Percentiles rank a stretch among this genome's conserved stretches.
These are phyloP conservation scores for Eucalyptus erythrocorys DNA, from an alignment of 345 rosid species.

Conservation along the genomic window DNA sequence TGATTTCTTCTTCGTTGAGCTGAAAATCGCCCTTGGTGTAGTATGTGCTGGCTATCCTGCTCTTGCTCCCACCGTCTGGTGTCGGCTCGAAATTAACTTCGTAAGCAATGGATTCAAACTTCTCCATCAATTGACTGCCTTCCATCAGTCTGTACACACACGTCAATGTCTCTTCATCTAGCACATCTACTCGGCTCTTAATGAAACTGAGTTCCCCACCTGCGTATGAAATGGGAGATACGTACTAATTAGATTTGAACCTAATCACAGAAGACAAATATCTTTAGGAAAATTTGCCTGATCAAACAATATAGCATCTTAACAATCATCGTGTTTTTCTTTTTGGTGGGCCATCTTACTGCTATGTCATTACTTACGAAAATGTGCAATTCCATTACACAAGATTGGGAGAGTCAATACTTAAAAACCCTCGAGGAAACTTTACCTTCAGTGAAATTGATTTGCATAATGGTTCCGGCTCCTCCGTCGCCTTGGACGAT, in stretches of 20 bases:
- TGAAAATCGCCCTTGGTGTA: not conserved
- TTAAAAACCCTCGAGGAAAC: not conserved
- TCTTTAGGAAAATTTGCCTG: not conserved
- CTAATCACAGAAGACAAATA: not conserved
- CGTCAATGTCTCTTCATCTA: not conserved
- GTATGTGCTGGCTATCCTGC: slow-evolving; percentile 2
- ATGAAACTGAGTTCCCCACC: not conserved
- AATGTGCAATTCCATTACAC: not conserved
- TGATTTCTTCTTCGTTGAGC: slow-evolving; percentile 13
- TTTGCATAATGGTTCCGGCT: slow-evolving; percentile 15
- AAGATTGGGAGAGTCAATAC: not conserved
- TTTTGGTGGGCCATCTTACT: not conserved
- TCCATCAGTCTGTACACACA: slow-evolving; percentile 1
- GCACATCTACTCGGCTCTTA: slow-evolving; percentile 1
- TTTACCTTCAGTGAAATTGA: slow-evolving; percentile 9
- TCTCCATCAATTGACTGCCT: not conserved
- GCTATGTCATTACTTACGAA: not conserved
- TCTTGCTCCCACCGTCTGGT: slow-evolving; percentile 2
- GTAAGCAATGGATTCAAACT: not conserved
- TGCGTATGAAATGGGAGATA: not conserved
- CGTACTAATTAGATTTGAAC: not conserved
- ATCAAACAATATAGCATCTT: not conserved
- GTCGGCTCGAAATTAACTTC: not conserved
- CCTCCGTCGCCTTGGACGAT: slow-evolving; percentile 25
- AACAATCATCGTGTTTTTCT: not conserved